Conservation (phyloP, 1,139 yeast genomes). For the Taphrina flavorubra region DNA sequence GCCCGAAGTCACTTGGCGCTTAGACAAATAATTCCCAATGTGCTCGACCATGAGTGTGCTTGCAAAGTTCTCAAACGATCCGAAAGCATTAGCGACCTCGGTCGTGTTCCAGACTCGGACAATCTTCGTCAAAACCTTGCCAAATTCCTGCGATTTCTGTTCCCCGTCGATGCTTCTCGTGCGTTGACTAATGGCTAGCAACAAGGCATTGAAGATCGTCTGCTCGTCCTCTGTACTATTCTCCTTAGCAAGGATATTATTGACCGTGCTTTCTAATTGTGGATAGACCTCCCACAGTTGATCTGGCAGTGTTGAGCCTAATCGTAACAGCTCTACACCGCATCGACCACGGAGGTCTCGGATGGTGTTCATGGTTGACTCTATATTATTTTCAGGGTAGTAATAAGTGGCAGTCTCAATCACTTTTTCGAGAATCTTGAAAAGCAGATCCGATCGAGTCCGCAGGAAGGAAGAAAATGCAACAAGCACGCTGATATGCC, state of each 20-base stretch:
- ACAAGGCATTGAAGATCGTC: constrained; percentile 57
- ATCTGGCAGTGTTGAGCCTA: constrained; percentile 43
- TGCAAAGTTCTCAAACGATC: constrained; percentile 96
- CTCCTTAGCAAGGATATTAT: constrained; percentile 30
- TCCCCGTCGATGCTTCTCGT: constrained; percentile 68
- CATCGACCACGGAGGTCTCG: constrained; percentile 89
- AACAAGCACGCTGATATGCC: constrained; percentile 90
- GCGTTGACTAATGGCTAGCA: constrained; percentile 88
- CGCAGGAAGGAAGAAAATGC: constrained; percentile 92
- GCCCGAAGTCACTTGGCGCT: constrained; percentile 72
- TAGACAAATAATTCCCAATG: constrained; percentile 87
- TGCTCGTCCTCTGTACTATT: constrained; percentile 40
- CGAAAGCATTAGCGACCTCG: constrained; percentile 82
- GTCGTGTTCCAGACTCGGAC: constrained; percentile 91
- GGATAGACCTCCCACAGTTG: constrained; percentile 43
- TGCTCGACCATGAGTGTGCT: constrained; percentile 92
- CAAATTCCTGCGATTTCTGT: constrained; percentile 69
- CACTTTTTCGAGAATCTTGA: constrained; percentile 83
- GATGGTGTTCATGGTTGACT: constrained; percentile 74
- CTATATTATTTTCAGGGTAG: constrained; percentile 61
- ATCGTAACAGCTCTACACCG: constrained; percentile 74
- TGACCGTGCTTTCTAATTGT: constrained; percentile 42
- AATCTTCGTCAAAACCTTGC: constrained; percentile 90
- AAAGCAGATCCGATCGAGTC: constrained; percentile 67
- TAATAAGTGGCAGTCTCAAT: constrained; percentile 86